Evolutionary conservation across 768 basidiomycete species (phyloP), one percentile per base, ranked within the genome.

Genomic region (Leccinum obscurum): DNA sequence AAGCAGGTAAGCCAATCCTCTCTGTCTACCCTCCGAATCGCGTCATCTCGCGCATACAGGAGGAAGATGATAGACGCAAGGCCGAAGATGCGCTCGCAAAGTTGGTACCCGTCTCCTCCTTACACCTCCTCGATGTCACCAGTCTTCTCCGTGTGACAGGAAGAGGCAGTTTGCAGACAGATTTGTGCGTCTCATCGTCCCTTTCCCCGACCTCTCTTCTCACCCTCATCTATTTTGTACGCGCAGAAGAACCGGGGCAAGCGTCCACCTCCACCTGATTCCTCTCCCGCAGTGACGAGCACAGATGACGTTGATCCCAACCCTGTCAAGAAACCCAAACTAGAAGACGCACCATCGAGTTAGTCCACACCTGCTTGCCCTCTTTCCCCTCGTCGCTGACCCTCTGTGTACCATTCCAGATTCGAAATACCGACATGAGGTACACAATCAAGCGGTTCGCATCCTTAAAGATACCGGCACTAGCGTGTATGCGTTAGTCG

Each of bases 221-320:
- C 30, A 26, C 4, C 5, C 1, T 8, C 17, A 20, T 30, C 5
- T 3, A 10, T 44, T 41, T 44, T 44, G 0, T 17, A 6, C 11
- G n/a, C n/a, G 26, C 68, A 87, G 85, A 86, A 81, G 81, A 80
- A 75, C 35, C 76, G 85, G 70, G 81, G 83, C 72, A 86, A 86
- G 76, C 84, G 85, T 66, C 76, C 66, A 59, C 55, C 74, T 68
- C 70, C 75, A 62, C 77, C 78, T 72, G 79, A 78, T 66, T 65
- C 72, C 58, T 56, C 78, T 49, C 60, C 66, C 65, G 67, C 76
- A 68, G 66, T 70, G 35, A 64, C 67, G 60, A 65, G 62, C 67
- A 68, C 69, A 74, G 78, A 80, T 70, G n/a, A 44, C 41, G 68
- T 65, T 53, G 70, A 57, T 28, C 20, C 35, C 54, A 62, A 69